Percentiles rank a stretch among this genome's conserved stretches.
Conservation (phyloP, 805 yeast species). For the Cyberlindnera euphorbiiphila region DNA sequence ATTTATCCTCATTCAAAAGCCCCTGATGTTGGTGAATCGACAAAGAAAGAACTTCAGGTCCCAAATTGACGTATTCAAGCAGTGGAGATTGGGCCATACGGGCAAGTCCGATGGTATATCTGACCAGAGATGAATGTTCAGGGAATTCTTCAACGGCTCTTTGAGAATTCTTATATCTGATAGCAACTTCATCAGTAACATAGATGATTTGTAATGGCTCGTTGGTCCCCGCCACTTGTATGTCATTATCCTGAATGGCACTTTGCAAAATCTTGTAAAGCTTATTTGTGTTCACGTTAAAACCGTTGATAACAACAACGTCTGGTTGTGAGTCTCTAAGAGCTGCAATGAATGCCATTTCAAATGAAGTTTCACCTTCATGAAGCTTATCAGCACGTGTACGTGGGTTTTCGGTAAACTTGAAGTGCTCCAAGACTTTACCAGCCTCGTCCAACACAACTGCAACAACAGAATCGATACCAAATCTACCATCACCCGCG, state of each 20-base stretch:
- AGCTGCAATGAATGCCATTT: conserved; percentile 53
- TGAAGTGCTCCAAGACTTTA: conserved; percentile 67
- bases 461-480: conserved; percentile 83
- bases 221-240: conserved; percentile 42
- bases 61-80: conserved; percentile 79
- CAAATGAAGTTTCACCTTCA: conserved; percentile 56
- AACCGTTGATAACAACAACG: conserved; percentile 87
- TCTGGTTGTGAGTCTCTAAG: conserved; percentile 74
- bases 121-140: conserved; percentile 73
- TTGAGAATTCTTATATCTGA: conserved; percentile 76
- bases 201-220: conserved; percentile 57
- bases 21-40: conserved; percentile 71
- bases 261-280: conserved; percentile 53
- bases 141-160: conserved; percentile 77
- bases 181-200: conserved; percentile 91
- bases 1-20: conserved; percentile 57
- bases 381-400: conserved; percentile 39
- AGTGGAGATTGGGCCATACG: conserved; percentile 93
- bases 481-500: conserved; percentile 79
- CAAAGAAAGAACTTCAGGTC: conserved; percentile 67
- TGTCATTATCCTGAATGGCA: conserved; percentile 45
- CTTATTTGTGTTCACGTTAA: conserved; percentile 65
- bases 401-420: conserved; percentile 69
- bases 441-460: conserved; percentile 77
- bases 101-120: conserved; percentile 85